These are phyloP conservation scores for Pistacia integerrima DNA, from an alignment of 345 rosid species.

Conservation along the genomic window DNA sequence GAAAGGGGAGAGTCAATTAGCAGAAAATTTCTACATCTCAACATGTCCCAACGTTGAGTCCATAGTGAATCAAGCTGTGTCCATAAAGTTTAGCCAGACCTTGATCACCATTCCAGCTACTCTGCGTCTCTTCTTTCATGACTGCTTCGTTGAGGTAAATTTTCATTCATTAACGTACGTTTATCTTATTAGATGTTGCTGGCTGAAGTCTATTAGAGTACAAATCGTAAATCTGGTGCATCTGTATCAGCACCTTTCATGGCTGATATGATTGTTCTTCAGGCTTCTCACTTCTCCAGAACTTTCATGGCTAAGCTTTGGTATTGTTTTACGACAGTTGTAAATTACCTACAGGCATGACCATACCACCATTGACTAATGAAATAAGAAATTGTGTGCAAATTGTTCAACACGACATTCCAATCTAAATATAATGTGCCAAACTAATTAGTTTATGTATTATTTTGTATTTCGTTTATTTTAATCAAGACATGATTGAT, in stretches of 20 bases:
- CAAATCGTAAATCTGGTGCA: no score
- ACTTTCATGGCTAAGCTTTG: no score
- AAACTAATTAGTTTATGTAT: no score
- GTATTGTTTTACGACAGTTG: no score
- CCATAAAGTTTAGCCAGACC: conserved; percentile 53
- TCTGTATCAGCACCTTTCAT: background rate
- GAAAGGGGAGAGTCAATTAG: conserved; percentile 48
- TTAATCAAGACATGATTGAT: no score
- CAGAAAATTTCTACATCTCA: conserved; percentile 52
- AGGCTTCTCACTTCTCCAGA: background rate
- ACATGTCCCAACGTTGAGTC: conserved; percentile 69
- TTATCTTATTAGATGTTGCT: no score
- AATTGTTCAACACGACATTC: no score
- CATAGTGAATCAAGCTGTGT: conserved; percentile 60
- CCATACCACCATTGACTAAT: conserved; percentile 8
- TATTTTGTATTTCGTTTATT: no score
- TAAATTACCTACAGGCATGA: background rate
- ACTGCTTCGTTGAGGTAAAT: conserved; percentile 75
- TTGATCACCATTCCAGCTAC: conserved; percentile 75
- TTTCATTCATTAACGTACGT: no score
- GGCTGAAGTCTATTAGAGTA: no score
- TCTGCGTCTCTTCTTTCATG: conserved; percentile 90
- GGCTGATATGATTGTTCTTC: background rate
- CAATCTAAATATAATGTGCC: no score
- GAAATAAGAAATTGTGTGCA: background rate